Evolutionary conservation across 2,329 filamentous ascomycete genomes (phyloP).

Genomic region (Colletotrichum sp.): DNA sequence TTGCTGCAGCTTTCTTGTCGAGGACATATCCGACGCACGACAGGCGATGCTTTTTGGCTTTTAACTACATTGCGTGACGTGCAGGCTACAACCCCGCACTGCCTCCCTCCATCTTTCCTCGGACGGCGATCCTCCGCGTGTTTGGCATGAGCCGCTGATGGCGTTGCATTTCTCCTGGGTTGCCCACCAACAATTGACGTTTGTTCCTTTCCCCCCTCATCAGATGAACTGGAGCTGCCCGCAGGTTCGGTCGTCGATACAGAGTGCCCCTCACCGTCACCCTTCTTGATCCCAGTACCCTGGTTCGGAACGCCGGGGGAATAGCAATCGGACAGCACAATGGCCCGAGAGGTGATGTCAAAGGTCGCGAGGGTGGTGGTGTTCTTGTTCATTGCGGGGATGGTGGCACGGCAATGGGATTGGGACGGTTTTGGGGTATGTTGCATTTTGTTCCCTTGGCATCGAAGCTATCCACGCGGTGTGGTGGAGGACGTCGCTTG

Average conservation of each 20-base stretch:
- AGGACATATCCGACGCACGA: neutral
- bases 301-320: neutral
- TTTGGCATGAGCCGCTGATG: neutral
- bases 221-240: neutral
- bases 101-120: neutral
- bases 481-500: neutral
- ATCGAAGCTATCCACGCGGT: neutral
- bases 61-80: neutral
- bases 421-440: constrained; percentile 13
- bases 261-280: neutral
- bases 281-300: neutral
- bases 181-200: constrained; percentile 10
- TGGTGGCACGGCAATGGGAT: neutral
- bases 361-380: neutral
- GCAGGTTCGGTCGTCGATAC: neutral
- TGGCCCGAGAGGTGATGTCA: neutral
- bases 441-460: neutral
- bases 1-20: neutral
- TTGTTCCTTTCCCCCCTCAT: neutral
- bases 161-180: constrained; percentile 2
- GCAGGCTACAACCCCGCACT: neutral
- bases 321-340: neutral
- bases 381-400: neutral
- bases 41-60: neutral
- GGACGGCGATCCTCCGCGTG: constrained; percentile 12